Base-by-base conservation (phyloP, 73 alveolate genomes). In the Paramecium pentaurelia region DNA sequence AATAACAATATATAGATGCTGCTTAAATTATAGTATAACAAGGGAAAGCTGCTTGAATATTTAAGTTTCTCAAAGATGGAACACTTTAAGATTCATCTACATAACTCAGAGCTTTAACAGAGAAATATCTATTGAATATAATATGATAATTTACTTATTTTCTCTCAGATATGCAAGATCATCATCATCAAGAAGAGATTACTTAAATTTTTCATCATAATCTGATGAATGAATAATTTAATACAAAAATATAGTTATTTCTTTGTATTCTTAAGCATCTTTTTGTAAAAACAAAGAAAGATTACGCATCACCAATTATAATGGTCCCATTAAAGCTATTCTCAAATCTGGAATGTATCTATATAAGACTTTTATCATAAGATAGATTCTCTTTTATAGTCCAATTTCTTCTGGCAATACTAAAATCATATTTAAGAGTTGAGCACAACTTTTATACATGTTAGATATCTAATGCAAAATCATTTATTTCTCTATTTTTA, bases 1-100 rank as follows among this genome's bases (percentile, higher is more conserved):
- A 86, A 58, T 86, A 86, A 28, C n/a, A 42, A 47, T 80, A 80
- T 7, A 80, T 80, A 5, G 91, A 42, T 27, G 91, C 91, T n/a
- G 91, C 91, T 20, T 80, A 42, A 27, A 80, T 80, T 2, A 80
- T 49, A 7, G 27, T 8, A 49, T 80, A 80, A 47, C 91, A 80
- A 80, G 91, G 73, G 16, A 80, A 80, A 6, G 58, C 47, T 42
- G 75, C 73, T 32, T 42, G 30, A 18, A 80, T 14, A 22, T 42
- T 80, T 18, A 80, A 47, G 10, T 80, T 25, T 80, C 75, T 80
- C 30, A 80, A 27, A 11, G 47, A 28, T 44, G 44, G 18, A 0
- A 45, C 51, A 20, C 37, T 73, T n/a, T 73, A 36, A 8, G 87
- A 30, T 16, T 80, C 91, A 45, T 80, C 91, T n/a, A 45, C 47